Base-by-base conservation (phyloP, 1,284 basidiomycete genomes). In the Gastroboletus turbinatus region DNA sequence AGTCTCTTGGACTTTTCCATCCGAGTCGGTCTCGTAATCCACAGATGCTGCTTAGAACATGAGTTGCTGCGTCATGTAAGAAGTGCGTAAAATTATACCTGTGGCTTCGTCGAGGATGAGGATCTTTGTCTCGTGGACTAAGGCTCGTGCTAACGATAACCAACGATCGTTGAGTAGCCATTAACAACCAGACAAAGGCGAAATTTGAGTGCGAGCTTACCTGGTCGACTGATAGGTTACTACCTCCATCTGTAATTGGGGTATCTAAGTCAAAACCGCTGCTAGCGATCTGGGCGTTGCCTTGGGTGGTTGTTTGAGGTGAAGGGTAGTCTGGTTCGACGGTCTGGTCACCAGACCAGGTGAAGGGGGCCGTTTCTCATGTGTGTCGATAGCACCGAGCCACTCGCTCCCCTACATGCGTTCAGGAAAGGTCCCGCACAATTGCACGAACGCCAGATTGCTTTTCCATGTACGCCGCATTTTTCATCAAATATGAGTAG, bases 1-100 rank as follows among this genome's bases (percentile, higher is more conserved):
- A n/a, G 92, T 94, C 59, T 86, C 80, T 69, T 95, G 92, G 58
- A 95, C 92, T 60, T 88, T 88, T 58, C 82, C 78, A 72, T n/a
- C n/a, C n/a, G n/a, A n/a, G n/a, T 95, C 92, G 0, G 92, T 94
- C 71, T 90, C 88, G 59, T 86, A 92, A 70, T 91, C 88, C 21
- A 90, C 88, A 4, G 87, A 89, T n/a, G 88, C 89, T 76, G 62
- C 57, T 36, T 57, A 50, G 43, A 47, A 27, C 11, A 44, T 56
- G 25, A 52, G 46, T 42, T 35, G 33, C 43, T 30, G 59, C 19
- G 35, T 21, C 39, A 49, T 39, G 35, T 21, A 16, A 50, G 46
- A 23, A 48, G 46, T 44, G 19, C 11, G 14, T 25, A 4, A 27
- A 21, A 40, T 38, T 25, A 27, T 63, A 70, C 80, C 80, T 52